Conservation (phyloP, 2,329 filamentous ascomycete species). For the Colletotrichum liaoningense region DNA sequence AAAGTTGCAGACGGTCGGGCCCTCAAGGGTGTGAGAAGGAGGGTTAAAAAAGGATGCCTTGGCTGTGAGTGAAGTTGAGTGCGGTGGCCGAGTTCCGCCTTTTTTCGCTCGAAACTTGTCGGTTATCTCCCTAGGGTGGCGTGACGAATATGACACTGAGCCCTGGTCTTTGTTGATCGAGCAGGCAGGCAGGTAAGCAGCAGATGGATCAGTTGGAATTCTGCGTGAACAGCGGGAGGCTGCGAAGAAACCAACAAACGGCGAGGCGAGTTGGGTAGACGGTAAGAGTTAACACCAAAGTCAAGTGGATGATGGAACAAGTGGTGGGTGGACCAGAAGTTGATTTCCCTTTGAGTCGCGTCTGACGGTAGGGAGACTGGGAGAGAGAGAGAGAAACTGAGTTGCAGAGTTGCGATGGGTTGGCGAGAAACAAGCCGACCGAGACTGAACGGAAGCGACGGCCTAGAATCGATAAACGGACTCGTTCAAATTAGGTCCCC, state of each 20-base stretch:
- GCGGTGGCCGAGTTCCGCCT: slow-evolving; percentile 36
- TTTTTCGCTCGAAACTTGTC: slow-evolving; percentile 35
- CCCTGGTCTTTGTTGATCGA: slow-evolving; percentile 21
- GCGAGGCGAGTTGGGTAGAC: background rate
- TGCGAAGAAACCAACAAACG: slow-evolving; percentile 2
- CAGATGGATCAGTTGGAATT: background rate
- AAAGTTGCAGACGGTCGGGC: slow-evolving; percentile 29
- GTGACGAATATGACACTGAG: slow-evolving; percentile 27
- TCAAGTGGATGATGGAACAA: slow-evolving; percentile 2
- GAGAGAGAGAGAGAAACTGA: slow-evolving; percentile 3
- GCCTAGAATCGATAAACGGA: slow-evolving; percentile 17
- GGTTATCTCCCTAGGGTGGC: slow-evolving; percentile 35
- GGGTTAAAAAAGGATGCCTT: slow-evolving; percentile 32
- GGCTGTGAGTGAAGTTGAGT: slow-evolving; percentile 32
- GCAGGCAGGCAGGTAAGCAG: background rate
- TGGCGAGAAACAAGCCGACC: slow-evolving; percentile 18
- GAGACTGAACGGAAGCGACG: slow-evolving; percentile 20
- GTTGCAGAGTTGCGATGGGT: background rate
- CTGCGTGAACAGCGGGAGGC: slow-evolving; percentile 2
- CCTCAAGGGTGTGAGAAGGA: slow-evolving; percentile 15
- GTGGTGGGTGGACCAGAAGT: background rate
- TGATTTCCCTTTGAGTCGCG: slow-evolving; percentile 4
- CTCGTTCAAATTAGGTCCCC: background rate
- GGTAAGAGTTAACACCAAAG: background rate
- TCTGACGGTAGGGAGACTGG: background rate